A percentile compares a stretch with the other conserved stretches of the same genome.
Conservation (phyloP, 371 early-diverging fungal genomes). For the Mortierella polycephala region DNA sequence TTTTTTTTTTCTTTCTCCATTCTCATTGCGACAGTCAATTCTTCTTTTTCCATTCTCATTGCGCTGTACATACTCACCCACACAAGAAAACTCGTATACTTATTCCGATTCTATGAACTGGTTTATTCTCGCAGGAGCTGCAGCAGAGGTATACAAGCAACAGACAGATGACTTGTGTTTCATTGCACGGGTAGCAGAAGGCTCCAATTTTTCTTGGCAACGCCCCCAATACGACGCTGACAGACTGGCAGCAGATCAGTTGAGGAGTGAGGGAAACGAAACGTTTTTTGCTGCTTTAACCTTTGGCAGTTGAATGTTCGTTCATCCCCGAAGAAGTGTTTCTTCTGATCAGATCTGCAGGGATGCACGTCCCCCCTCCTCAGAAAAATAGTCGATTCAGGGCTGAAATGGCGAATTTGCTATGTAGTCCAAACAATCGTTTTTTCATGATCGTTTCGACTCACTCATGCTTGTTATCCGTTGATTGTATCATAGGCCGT, state of each 20-base stretch:
- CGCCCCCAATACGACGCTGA: not conserved
- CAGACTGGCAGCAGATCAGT: no score
- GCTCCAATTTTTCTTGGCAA: not conserved
- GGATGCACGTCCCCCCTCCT: no score
- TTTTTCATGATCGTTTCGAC: not conserved
- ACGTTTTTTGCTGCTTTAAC: no score
- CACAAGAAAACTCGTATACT: not conserved
- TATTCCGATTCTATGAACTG: constrained; percentile 15
- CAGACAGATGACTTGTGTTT: not conserved
- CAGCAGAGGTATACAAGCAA: constrained; percentile 33
- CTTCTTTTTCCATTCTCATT: not conserved
- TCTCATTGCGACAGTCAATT: not conserved
- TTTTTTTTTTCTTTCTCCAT: constrained; percentile 1
- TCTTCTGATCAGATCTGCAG: no score
- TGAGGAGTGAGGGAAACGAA: no score
- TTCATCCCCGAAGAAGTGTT: no score
- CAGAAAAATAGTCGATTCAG: no score
- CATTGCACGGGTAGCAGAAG: not conserved
- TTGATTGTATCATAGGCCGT: constrained; percentile 27
- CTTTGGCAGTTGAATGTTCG: no score
- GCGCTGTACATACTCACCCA: not conserved
- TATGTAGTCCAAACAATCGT: not conserved
- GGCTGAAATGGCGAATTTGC: no score
- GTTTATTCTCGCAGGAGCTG: constrained; percentile 34
- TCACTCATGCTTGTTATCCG: not conserved